phyloP scores from a whole-genome alignment of 495 filamentous ascomycete genomes.

The Xylona heveae region DNA sequence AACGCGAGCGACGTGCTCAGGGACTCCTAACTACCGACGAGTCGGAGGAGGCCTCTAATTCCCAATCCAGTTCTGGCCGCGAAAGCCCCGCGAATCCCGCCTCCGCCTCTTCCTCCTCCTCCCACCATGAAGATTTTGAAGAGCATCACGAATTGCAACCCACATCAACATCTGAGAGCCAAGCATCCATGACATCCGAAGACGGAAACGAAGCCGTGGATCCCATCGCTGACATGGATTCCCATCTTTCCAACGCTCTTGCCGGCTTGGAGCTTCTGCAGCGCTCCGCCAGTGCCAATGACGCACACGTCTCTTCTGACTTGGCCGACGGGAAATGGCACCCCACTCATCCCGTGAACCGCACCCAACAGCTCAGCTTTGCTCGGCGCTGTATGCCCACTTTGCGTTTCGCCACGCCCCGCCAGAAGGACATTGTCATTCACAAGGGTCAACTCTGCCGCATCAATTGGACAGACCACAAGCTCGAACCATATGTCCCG shows the following conservation, averaged over 20 bases:
- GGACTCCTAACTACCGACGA: background rate
- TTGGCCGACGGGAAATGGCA: constrained; percentile 23
- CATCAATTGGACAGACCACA: constrained; percentile 20
- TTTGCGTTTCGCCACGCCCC: constrained; percentile 20
- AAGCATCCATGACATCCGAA: background rate
- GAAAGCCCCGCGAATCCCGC: too few species aligned
- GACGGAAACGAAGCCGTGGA: too few species aligned
- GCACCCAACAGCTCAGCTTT: constrained; percentile 28
- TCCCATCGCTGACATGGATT: too few species aligned
- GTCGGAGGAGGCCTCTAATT: background rate
- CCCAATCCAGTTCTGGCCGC: background rate
- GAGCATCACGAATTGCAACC: background rate
- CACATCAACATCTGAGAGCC: background rate
- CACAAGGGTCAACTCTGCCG: constrained; percentile 23
- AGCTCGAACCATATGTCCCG: background rate
- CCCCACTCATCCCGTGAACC: constrained; percentile 22
- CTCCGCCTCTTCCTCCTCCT: too few species aligned
- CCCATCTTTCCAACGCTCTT: background rate
- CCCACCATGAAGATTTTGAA: too few species aligned
- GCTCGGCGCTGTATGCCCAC: constrained; percentile 30
- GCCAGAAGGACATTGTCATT: constrained; percentile 24
- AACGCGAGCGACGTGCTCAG: background rate
- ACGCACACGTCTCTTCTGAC: background rate
- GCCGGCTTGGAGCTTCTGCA: background rate
- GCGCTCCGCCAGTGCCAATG: background rate